phyloP scores from a whole-genome alignment of 352 stramenopile genomes.

The Globisporangium orthogonon region DNA sequence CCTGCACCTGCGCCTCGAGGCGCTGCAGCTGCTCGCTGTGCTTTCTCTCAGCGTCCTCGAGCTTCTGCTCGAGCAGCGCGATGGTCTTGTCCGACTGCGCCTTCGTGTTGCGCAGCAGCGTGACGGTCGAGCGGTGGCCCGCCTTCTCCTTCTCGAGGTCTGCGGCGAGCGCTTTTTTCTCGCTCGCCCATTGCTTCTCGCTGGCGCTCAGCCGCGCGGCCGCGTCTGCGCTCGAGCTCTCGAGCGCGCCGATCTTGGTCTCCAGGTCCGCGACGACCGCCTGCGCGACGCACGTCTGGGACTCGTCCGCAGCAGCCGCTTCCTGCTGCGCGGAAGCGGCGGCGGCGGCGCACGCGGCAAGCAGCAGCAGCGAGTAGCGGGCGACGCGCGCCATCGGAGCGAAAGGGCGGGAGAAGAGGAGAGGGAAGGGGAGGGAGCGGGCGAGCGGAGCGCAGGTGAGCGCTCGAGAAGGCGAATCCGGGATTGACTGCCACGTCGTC shows the following conservation, averaged over 20 bases:
- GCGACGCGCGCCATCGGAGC: constrained; percentile 26
- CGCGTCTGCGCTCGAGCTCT: constrained; percentile 31
- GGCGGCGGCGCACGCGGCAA: constrained; percentile 27
- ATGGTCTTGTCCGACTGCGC: constrained; percentile 16
- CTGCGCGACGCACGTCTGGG: constrained; percentile 23
- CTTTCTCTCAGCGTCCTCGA: constrained; percentile 15
- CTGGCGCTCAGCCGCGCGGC: constrained; percentile 33
- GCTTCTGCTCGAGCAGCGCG: constrained; percentile 20
- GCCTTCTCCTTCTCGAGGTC: constrained; percentile 33
- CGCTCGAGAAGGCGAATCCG: neutral
- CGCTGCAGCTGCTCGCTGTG: constrained; percentile 13
- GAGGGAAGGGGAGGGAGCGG: no score
- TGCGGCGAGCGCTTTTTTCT: constrained; percentile 28
- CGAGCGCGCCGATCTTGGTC: constrained; percentile 33
- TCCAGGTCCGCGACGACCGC: constrained; percentile 35
- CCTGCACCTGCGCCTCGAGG: constrained; percentile 25
- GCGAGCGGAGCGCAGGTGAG: neutral
- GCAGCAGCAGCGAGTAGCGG: constrained; percentile 29
- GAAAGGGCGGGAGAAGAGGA: neutral
- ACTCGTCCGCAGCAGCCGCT: constrained; percentile 3
- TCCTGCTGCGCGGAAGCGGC: constrained; percentile 15
- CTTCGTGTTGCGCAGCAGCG: constrained; percentile 16
- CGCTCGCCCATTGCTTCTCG: constrained; percentile 19
- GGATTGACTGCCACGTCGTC: neutral
- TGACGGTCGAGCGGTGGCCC: constrained; percentile 10